These are phyloP conservation scores for Trichocladium antarcticum DNA, from an alignment of 495 filamentous ascomycete species.

Conservation along the genomic window DNA sequence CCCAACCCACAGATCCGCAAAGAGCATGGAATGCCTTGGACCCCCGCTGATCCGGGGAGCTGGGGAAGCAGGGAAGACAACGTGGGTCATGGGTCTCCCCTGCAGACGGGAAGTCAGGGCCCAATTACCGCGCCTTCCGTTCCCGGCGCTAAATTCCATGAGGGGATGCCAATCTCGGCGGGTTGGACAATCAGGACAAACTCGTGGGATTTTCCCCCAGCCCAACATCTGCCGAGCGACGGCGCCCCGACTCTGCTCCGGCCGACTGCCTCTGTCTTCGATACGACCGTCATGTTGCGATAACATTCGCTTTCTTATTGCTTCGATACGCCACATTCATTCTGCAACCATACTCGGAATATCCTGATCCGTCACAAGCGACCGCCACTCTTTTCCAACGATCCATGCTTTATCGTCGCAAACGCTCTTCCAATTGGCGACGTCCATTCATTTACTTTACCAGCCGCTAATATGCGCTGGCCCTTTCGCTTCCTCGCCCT, in stretches of 20 bases:
- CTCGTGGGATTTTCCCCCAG: background rate
- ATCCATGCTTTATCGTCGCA: background rate
- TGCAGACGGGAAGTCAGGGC: constrained; percentile 8
- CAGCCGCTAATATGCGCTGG: constrained; percentile 13
- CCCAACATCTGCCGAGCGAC: background rate
- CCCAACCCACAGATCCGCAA: background rate
- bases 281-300: constrained; percentile 6
- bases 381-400: background rate
- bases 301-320: constrained; percentile 10
- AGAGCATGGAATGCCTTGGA: background rate
- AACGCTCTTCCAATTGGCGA: background rate
- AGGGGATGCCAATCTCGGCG: background rate
- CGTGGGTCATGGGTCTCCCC: background rate
- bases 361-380: background rate
- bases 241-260: background rate
- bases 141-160: background rate
- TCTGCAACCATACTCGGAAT: background rate
- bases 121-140: constrained; percentile 1
- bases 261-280: background rate
- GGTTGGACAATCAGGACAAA: background rate
- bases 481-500: background rate
- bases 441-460: constrained; percentile 3
- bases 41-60: background rate
- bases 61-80: background rate
- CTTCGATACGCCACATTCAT: background rate